Base-by-base conservation (phyloP, 2,329 filamentous ascomycete genomes). In the Diaporthe destruens region DNA sequence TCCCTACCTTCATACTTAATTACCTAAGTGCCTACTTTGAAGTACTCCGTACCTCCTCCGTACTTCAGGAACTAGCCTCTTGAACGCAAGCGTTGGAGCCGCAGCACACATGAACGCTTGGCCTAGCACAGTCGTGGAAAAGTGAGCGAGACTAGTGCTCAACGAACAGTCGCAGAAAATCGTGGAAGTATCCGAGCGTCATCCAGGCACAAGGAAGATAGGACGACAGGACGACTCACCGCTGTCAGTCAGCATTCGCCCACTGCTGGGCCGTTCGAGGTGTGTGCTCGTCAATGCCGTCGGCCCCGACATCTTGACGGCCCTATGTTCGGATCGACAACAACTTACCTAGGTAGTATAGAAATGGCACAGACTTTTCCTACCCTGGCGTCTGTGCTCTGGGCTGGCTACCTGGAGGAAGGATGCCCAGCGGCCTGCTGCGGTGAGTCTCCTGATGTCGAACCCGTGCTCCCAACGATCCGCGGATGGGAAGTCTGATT, bases 141-240 rank as follows among this genome's bases (percentile, higher is more conserved):
- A 44, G 42, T 36, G 61, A 51, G 61, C 61, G 61, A 65, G 61
- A 36, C 61, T 65, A 65, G 61, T 51, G 61, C 29, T 65, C 61
- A 39, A 51, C 29, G 44, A 53, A 51, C 25, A 49, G 59, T 51
- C 59, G 11, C 42, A 51, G 59, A 51, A 65, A 11, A 34, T 18
- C 12, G 42, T 18, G 11, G 11, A 49, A 49, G 20, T 20, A 44
- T 51, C 61, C 29, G 44, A 65, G 61, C 61, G 61, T 34, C 59
- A 63, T 12, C 59, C 39, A 63, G 42, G 42, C 25, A 39, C 20
- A 12, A 29, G 8, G n/a, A n/a, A n/a, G n/a, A n/a, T n/a, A n/a
- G n/a, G n/a, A n/a, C n/a, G n/a, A n/a, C n/a, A n/a, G n/a, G 23
- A 12, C 29, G 57, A 18, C 2, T 20, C n/a, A 36, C 29, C 32